phyloP scores from a whole-genome alignment of 1,284 basidiomycete species.

The Cutaneotrichosporon sp. region DNA sequence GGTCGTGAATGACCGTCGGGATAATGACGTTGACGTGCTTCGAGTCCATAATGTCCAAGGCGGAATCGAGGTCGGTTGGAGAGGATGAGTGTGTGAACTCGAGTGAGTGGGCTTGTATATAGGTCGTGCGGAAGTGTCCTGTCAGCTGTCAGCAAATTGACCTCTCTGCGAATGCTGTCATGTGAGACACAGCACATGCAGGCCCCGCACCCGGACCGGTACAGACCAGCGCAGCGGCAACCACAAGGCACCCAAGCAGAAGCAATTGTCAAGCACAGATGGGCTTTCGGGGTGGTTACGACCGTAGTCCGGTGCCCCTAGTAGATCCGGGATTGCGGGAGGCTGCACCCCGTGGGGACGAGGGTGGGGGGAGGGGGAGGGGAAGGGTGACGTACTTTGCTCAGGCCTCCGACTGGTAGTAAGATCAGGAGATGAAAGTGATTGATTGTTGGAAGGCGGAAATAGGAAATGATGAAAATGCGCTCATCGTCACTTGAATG shows the following conservation, averaged over 20 bases:
- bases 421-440: neutral
- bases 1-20: neutral
- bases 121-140: constrained; percentile 1
- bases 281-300: neutral
- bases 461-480: neutral
- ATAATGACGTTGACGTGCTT: constrained; percentile 4
- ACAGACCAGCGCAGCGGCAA: neutral
- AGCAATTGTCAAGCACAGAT: neutral
- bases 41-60: constrained; percentile 1
- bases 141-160: neutral
- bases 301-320: constrained; percentile 4
- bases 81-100: neutral
- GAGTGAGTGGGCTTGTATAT: constrained; percentile 3
- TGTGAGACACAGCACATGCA: neutral
- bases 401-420: neutral
- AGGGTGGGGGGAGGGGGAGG: too few species aligned
- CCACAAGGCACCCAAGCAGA: neutral
- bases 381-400: neutral
- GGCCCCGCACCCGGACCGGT: neutral
- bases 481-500: neutral
- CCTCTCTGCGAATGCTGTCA: neutral
- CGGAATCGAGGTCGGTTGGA: neutral
- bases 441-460: too few species aligned
- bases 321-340: neutral
- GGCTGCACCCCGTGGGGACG: neutral